These are phyloP conservation scores for Glaciozyma antarctica DNA, from an alignment of 768 basidiomycete genomes.

Conservation along the genomic window DNA sequence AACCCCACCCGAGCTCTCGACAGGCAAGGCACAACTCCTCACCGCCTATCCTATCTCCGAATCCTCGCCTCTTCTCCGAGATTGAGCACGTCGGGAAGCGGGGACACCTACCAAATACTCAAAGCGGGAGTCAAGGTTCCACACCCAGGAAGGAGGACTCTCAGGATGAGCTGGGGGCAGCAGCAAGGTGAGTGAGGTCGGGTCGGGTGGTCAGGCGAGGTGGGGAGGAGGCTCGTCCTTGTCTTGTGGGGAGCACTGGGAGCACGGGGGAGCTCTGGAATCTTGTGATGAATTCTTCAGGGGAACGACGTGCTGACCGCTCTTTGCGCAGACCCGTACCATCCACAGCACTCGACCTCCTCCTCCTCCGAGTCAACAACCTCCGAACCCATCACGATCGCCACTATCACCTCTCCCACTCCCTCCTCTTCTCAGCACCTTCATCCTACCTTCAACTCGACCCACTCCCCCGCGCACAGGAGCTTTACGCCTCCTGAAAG, in stretches of 20 bases:
- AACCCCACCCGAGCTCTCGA: too few relatives aligned
- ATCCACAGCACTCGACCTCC: not conserved
- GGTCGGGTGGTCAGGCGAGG: not conserved
- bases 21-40: too few relatives aligned
- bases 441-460: not conserved
- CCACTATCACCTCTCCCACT: not conserved
- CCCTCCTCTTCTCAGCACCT: not conserved
- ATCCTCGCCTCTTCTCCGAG: too few relatives aligned
- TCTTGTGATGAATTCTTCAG: too few relatives aligned
- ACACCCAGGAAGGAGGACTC: not conserved
- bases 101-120: too few relatives aligned
- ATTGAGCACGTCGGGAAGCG: too few relatives aligned
- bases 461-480: not conserved
- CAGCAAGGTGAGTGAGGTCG: not conserved
- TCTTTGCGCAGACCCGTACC: not conserved
- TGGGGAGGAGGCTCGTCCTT: not conserved
- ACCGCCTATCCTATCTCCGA: too few relatives aligned
- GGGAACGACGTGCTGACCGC: not conserved
- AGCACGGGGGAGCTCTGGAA: too few relatives aligned
- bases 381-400: constrained; percentile 1
- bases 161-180: constrained; percentile 1
- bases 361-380: not conserved
- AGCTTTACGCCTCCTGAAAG: not conserved
- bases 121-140: not conserved
- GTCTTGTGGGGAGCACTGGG: not conserved